Evolutionary conservation across 352 stramenopile species (phyloP), one percentile per base, ranked within the genome.

Genomic region (Proteromonas lacertae): DNA sequence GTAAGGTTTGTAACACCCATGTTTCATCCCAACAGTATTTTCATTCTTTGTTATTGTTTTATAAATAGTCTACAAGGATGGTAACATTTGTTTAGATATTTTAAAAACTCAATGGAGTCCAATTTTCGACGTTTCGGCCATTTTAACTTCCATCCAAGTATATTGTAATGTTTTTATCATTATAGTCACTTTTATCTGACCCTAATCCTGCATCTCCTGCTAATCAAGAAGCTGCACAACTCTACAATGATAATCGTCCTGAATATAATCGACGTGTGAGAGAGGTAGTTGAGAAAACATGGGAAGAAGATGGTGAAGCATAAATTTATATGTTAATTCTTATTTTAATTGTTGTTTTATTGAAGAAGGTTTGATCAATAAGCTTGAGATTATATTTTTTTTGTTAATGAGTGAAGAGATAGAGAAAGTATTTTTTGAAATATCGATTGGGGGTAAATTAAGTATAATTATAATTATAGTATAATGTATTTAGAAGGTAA

Each of bases 21-120:
- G 64, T 97, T 95, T 56, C 87, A 97, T 56, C 84, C 87, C 8
- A 99, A 99, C 59, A n/a, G n/a, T n/a, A n/a, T n/a, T n/a, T n/a
- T n/a, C n/a, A n/a, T n/a, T n/a, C n/a, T n/a, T n/a, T n/a, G n/a
- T n/a, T n/a, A n/a, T n/a, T n/a, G n/a, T n/a, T n/a, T n/a, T n/a
- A n/a, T n/a, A n/a, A n/a, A n/a, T n/a, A n/a, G 93, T 80, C 48
- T 78, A 79, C 52, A 74, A 73, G 35, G 61, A 81, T 53, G 64
- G 67, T 19, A 41, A 56, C 47, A 89, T 91, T 44, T 90, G 75
- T 60, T 56, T 99, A 36, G 88, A 97, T 52, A 99, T 97, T 55
- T 62, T 99, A 46, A 82, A 99, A 55, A 95, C 96, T 59, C 82
- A 96, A 55, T 99, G 86, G 86, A 92, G 71, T 54, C 88, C 84